Evolutionary conservation across 2,329 filamentous ascomycete species (phyloP), one percentile per base, ranked within the genome.

Genomic region (Phialemoniopsis sp.): DNA sequence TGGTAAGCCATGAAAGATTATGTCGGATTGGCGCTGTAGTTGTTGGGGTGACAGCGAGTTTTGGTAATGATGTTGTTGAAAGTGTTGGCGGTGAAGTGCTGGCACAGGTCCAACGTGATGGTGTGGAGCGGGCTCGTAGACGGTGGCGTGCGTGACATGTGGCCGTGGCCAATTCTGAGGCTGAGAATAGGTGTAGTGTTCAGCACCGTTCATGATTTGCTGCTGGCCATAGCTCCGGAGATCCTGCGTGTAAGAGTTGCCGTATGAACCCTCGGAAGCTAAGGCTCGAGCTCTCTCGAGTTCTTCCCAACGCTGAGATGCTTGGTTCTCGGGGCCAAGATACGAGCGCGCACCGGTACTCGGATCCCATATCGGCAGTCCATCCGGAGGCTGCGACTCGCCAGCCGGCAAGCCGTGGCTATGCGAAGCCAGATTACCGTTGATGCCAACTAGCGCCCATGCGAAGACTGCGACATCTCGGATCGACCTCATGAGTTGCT

Each of bases 381-480:
- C 80, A 32, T 73, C 40, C 2, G 69, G 65, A 2, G 85, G 83
- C 43, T 79, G 68, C 21, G 80, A 72, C 44, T 85, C 78, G n/a
- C 78, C 82, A 15, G 60, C 64, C 1, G 85, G 80, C 19, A 65
- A 69, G 3, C 86, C 85, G 5, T 68, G 70, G 34, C 77, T 70
- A 51, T 83, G 85, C 4, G 76, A 70, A 13, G 81, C 79, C 39
- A 91, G 63, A 31, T 79, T 82, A 13, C 84, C 84, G 57, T 93
- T 91, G 66, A 90, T 90, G 16, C 87, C 87, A 17, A 82, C 79
- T 10, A 91, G 64, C 2, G 82, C 84, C 87, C 87, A 94, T 9
- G 87, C 87, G 56, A 94, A 93, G n/a, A 93, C 85, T 2, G 86
- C 87, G 35, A 90, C 85, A 39, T 93, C 87, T 41, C 85, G 81